phyloP scores from a whole-genome alignment of 345 rosid genomes.

The Pelargonium nanum region DNA sequence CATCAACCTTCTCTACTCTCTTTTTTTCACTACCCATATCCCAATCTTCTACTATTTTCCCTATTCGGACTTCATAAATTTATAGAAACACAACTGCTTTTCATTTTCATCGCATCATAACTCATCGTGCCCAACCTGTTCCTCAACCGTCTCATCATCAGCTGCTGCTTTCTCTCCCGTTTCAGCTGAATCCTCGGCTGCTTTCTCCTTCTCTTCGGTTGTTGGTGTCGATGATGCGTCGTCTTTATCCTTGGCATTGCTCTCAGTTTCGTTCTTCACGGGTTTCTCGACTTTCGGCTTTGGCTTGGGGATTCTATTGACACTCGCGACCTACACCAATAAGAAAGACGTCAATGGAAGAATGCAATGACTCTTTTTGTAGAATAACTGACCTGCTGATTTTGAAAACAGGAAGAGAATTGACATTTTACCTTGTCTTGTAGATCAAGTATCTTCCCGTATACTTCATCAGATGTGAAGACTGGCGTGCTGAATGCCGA shows the following conservation, averaged over 20 bases:
- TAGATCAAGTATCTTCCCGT: constrained; percentile 39
- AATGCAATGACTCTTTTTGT: not conserved
- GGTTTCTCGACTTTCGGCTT: constrained; percentile 79
- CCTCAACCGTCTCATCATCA: constrained; percentile 18
- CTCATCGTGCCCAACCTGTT: constrained; percentile 43
- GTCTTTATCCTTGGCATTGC: constrained; percentile 19
- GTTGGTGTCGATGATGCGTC: constrained; percentile 26
- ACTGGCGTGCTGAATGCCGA: constrained; percentile 48
- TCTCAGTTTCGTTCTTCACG: constrained; percentile 45
- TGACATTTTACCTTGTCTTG: constrained; percentile 67
- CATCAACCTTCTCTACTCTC: not conserved
- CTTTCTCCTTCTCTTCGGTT: constrained; percentile 24
- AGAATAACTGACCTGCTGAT: not conserved
- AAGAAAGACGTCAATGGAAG: not conserved
- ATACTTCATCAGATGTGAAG: constrained; percentile 74
- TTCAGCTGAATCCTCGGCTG: constrained; percentile 22
- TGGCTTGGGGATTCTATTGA: constrained; percentile 76
- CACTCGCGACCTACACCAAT: constrained; percentile 41
- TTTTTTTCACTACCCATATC: not conserved
- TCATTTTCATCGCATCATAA: constrained; percentile 24
- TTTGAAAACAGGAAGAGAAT: not conserved
- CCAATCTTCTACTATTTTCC: not conserved
- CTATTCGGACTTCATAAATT: not conserved
- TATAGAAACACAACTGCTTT: too few relatives aligned
- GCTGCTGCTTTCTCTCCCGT: constrained; percentile 10